phyloP scores from a whole-genome alignment of 148 eudicot species.

The Mesembryanthemum crystallinum region DNA sequence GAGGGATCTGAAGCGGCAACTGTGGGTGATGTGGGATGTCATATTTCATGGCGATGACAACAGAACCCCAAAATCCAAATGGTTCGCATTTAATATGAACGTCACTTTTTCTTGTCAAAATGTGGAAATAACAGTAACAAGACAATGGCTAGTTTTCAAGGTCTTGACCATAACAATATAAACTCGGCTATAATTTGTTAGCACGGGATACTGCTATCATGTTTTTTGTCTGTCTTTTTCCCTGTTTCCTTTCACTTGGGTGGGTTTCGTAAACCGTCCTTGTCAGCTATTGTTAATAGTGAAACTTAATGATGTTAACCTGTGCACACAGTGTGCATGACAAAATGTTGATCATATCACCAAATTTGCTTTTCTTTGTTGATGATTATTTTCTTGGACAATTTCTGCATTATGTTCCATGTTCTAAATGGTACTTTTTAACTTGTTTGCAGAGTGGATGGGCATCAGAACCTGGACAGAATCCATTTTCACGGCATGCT shows the following conservation, averaged over 20 bases:
- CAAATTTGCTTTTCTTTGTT: not conserved
- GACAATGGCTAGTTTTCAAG: too few relatives aligned
- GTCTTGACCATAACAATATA: too few relatives aligned
- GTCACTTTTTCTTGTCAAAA: not conserved
- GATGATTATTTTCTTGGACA: not conserved
- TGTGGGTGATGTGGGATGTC: not conserved
- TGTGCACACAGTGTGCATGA: too few relatives aligned
- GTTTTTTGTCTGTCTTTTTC: not conserved
- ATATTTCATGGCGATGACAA: not conserved
- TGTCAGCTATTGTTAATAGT: not conserved
- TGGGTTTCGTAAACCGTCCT: not conserved
- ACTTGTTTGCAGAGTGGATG: constrained; percentile 58
- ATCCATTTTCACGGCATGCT: constrained; percentile 63
- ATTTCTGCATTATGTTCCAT: not conserved
- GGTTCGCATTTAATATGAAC: not conserved
- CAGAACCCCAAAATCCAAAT: not conserved
- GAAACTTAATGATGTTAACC: not conserved
- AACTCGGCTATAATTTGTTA: too few relatives aligned
- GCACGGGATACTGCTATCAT: not conserved
- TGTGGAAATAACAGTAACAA: not conserved
- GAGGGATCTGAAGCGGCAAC: not conserved
- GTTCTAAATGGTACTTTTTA: constrained; percentile 18
- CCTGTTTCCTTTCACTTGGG: not conserved
- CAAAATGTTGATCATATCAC: not conserved
- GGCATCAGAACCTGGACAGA: constrained; percentile 46